Conservation (phyloP, 768 basidiomycete genomes). For the Crepidotus variabilis region DNA sequence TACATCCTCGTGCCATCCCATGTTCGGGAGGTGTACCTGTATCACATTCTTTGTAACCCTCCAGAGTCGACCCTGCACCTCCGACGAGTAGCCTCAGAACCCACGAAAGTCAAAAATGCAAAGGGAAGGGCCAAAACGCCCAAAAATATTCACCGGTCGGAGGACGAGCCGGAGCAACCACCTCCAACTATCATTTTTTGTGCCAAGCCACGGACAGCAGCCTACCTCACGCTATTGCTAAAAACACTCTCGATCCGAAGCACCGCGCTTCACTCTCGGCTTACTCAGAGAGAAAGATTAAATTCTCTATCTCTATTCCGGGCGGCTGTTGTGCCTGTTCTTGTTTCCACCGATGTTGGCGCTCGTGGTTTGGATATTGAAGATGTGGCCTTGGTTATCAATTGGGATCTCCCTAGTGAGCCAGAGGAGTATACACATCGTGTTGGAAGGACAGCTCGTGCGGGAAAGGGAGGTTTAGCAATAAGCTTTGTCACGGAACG, state of each 20-base stretch:
- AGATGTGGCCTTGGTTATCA: slow-evolving; percentile 93
- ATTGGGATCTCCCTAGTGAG: slow-evolving; percentile 92
- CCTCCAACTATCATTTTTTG: slow-evolving; percentile 98
- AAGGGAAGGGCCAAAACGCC: slow-evolving; percentile 30
- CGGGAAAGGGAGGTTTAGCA: slow-evolving; percentile 84
- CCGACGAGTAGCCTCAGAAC: slow-evolving; percentile 60
- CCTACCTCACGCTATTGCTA: slow-evolving; percentile 80
- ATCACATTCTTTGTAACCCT: slow-evolving; percentile 84
- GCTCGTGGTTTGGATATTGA: slow-evolving; percentile 95
- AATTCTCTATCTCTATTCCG: slow-evolving; percentile 84
- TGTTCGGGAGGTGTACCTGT: slow-evolving; percentile 89
- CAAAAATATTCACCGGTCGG: slow-evolving; percentile 36
- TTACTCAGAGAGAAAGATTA: slow-evolving; percentile 89
- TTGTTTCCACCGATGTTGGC: slow-evolving; percentile 94
- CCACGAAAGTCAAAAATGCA: slow-evolving; percentile 25
- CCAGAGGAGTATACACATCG: slow-evolving; percentile 96
- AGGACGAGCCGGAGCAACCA: slow-evolving; percentile 63
- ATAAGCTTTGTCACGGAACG: slow-evolving; percentile 94
- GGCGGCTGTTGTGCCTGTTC: slow-evolving; percentile 80
- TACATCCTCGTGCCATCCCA: slow-evolving; percentile 94
- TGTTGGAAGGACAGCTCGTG: slow-evolving; percentile 90
- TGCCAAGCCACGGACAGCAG: slow-evolving; percentile 79
- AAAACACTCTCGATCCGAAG: slow-evolving; percentile 78
- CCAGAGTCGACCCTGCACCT: slow-evolving; percentile 72
- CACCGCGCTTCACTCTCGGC: slow-evolving; percentile 87